Percentiles rank a stretch among this genome's conserved stretches.
phyloP scores from a whole-genome alignment of 225 moss, liverwort and hornwort genomes.

The Neckera pumila region DNA sequence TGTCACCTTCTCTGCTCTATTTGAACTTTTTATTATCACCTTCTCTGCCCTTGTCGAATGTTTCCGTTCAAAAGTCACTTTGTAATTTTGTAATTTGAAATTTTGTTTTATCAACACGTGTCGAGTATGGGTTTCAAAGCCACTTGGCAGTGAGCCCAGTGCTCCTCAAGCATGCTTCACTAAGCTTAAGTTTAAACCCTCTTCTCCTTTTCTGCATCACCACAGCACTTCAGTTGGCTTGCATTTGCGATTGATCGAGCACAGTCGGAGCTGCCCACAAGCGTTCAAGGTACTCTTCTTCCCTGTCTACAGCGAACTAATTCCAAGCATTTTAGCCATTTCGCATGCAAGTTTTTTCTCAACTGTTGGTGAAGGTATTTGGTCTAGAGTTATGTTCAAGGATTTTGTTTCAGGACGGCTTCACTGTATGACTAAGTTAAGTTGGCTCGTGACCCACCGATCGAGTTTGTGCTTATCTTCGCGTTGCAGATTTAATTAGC shows the following conservation, averaged over 20 bases:
- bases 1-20: background rate
- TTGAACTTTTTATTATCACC: background rate
- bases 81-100: background rate
- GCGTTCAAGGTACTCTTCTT: background rate
- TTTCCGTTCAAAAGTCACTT: background rate
- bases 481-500: background rate
- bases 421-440: too few species aligned
- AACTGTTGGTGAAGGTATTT: background rate
- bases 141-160: background rate
- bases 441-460: too few species aligned
- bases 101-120: background rate
- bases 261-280: background rate
- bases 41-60: background rate
- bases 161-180: background rate
- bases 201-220: too few species aligned
- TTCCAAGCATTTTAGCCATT: background rate
- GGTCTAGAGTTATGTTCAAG: background rate
- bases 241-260: background rate
- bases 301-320: background rate
- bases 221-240: background rate
- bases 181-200: too few species aligned
- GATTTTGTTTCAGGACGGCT: background rate
- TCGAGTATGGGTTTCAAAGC: background rate
- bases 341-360: background rate
- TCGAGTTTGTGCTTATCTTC: background rate